Percentiles rank a stretch among this genome's conserved stretches.
These are phyloP conservation scores for Backusella macrospora DNA, from an alignment of 192 early-diverging fungal species.

Conservation along the genomic window DNA sequence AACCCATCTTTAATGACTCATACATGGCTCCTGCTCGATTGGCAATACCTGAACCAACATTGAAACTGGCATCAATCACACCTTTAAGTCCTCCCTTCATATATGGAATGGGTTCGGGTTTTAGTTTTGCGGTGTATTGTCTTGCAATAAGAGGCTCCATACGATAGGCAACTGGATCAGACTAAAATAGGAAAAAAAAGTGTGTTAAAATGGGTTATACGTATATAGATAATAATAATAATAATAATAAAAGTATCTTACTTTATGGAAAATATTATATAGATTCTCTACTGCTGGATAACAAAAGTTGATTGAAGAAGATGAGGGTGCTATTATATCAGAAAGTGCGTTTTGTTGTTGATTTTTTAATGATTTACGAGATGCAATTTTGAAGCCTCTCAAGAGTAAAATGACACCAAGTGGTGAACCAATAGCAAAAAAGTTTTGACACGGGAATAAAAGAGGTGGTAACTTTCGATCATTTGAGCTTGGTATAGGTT, in stretches of 20 bases:
- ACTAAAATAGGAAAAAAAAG: constrained; percentile 22
- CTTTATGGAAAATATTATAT: constrained; percentile 82
- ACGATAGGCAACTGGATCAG: constrained; percentile 74
- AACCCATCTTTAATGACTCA: constrained; percentile 56
- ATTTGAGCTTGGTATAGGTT: constrained; percentile 17
- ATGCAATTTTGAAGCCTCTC: constrained; percentile 67
- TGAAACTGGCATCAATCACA: constrained; percentile 66
- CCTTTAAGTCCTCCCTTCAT: constrained; percentile 82
- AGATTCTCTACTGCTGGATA: constrained; percentile 70
- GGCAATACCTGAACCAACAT: constrained; percentile 70
- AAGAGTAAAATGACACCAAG: constrained; percentile 79
- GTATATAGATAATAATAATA: neutral
- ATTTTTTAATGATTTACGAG: constrained; percentile 44
- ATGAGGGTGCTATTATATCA: constrained; percentile 27
- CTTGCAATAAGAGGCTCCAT: constrained; percentile 71
- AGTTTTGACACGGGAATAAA: constrained; percentile 60
- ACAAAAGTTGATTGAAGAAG: constrained; percentile 45
- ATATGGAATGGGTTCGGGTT: constrained; percentile 77
- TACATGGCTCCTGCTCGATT: constrained; percentile 68
- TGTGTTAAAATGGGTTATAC: neutral
- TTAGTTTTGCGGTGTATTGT: constrained; percentile 55
- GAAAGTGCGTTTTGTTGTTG: constrained; percentile 14
- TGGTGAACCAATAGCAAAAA: constrained; percentile 85
- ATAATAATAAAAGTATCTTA: constrained; percentile 20
- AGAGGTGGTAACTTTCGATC: constrained; percentile 25